phyloP scores from a whole-genome alignment of 1,139 yeast genomes.

The Yamadazyma siamensis region DNA sequence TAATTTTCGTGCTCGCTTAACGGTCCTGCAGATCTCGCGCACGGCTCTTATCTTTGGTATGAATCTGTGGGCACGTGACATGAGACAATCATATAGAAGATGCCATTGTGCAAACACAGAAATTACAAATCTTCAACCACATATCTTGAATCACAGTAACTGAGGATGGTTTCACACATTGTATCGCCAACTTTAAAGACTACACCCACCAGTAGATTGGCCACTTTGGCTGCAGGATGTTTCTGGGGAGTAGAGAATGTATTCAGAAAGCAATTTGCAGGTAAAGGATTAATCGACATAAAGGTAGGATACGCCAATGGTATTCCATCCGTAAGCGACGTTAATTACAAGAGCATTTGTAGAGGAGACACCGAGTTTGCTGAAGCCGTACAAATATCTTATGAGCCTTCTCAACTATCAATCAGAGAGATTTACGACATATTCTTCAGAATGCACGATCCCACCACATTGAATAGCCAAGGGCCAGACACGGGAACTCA shows the following conservation, averaged over 20 bases:
- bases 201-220: slow-evolving; percentile 41
- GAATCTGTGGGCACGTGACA: no score
- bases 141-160: no score
- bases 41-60: no score
- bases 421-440: slow-evolving; percentile 70
- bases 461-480: slow-evolving; percentile 54
- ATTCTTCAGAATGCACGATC: slow-evolving; percentile 88
- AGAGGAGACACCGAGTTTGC: slow-evolving; percentile 67
- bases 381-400: slow-evolving; percentile 79
- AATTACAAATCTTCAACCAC: no score
- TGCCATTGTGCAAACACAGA: no score
- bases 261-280: slow-evolving; percentile 61
- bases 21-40: not conserved
- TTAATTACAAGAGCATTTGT: slow-evolving; percentile 78
- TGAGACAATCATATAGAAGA: not conserved
- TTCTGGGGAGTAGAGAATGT: slow-evolving; percentile 96
- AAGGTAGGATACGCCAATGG: slow-evolving; percentile 95
- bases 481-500: slow-evolving; percentile 86
- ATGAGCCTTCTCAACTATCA: slow-evolving; percentile 62
- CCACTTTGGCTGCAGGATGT: slow-evolving; percentile 80
- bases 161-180: slow-evolving; percentile 13
- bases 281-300: slow-evolving; percentile 66
- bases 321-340: slow-evolving; percentile 35
- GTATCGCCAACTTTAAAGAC: slow-evolving; percentile 37
- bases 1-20: no score